phyloP scores from a whole-genome alignment of 1,139 yeast species.

The Nakaseomyces sp. region DNA sequence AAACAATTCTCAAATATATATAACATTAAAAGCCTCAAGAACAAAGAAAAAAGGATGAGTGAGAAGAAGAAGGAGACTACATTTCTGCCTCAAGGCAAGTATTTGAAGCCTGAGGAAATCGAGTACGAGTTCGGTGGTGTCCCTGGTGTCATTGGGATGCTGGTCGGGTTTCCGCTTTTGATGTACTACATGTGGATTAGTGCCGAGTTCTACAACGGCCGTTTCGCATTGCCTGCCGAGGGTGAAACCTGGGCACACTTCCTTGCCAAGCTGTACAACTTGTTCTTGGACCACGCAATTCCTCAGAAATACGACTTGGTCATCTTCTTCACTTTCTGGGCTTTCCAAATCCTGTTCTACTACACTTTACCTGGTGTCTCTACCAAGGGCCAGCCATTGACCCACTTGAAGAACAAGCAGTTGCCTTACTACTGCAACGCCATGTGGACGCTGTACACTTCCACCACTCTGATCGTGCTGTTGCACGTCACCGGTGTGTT shows the following conservation, averaged over 20 bases:
- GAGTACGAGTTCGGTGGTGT: slow-evolving; percentile 95
- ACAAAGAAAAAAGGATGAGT: no score
- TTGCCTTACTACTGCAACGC: slow-evolving; percentile 95
- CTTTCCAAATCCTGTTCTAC: slow-evolving; percentile 67
- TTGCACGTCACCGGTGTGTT: slow-evolving; percentile 70
- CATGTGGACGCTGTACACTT: slow-evolving; percentile 67
- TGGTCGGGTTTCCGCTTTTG: slow-evolving; percentile 80
- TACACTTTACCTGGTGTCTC: slow-evolving; percentile 88
- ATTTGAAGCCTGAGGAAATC: slow-evolving; percentile 35
- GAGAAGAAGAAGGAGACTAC: neutral
- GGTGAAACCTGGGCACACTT: slow-evolving; percentile 56
- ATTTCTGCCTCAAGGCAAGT: slow-evolving; percentile 32
- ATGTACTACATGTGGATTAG: slow-evolving; percentile 98
- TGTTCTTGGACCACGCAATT: slow-evolving; percentile 47
- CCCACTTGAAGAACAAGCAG: slow-evolving; percentile 68
- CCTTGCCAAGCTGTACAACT: slow-evolving; percentile 34
- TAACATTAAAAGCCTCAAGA: no score
- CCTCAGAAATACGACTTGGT: slow-evolving; percentile 64
- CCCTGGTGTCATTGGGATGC: slow-evolving; percentile 79
- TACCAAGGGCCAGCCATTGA: slow-evolving; percentile 89
- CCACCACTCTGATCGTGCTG: slow-evolving; percentile 47
- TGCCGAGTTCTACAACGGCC: slow-evolving; percentile 69
- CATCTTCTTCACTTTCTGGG: slow-evolving; percentile 60
- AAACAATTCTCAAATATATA: no score
- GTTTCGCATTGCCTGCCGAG: slow-evolving; percentile 56